These are phyloP conservation scores for Fraxinus angustifolia DNA, from an alignment of 305 asterid species.

Conservation along the genomic window DNA sequence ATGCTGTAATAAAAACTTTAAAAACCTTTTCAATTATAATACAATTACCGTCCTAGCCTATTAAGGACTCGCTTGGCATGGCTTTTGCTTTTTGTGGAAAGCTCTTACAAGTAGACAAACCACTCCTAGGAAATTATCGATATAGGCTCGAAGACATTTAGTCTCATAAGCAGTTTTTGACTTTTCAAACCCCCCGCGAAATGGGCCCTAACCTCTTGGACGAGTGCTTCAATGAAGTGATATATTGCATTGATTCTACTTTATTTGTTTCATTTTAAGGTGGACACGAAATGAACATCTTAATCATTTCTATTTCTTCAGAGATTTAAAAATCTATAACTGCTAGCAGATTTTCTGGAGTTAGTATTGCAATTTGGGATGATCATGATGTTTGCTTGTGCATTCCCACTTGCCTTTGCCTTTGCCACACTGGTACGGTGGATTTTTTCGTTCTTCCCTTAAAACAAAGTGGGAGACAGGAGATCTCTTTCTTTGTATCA, in stretches of 20 bases:
- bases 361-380: constrained; percentile 88
- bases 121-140: neutral
- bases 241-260: neutral
- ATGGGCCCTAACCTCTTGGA: neutral
- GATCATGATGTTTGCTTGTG: constrained; percentile 99
- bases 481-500: neutral
- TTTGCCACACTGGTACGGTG: constrained; percentile 74
- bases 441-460: neutral
- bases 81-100: neutral
- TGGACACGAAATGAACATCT: neutral
- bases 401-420: constrained; percentile 87
- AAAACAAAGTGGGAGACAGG: neutral
- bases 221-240: neutral
- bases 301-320: neutral
- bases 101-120: neutral
- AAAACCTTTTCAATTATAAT: neutral
- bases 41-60: neutral
- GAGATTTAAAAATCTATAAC: neutral
- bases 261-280: neutral
- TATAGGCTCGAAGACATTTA: neutral
- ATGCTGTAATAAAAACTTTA: neutral
- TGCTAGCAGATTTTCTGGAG: constrained; percentile 79
- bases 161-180: neutral
- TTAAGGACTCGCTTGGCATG: neutral
- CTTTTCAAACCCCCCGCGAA: neutral